These are phyloP conservation scores for Casuarina equisetifolia DNA, from an alignment of 306 rosid genomes.

Conservation along the genomic window DNA sequence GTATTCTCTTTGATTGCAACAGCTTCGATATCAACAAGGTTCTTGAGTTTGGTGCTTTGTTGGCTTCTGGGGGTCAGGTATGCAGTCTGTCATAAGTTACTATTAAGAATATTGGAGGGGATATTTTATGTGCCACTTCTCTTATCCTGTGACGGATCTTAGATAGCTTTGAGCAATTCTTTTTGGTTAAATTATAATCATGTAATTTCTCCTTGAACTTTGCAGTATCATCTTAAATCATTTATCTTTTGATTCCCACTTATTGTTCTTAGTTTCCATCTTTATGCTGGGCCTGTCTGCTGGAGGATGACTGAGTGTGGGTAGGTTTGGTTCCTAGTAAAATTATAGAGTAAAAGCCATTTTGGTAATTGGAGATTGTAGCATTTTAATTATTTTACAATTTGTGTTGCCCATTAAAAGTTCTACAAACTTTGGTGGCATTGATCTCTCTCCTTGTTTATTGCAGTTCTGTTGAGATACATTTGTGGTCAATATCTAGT, in stretches of 20 bases:
- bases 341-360: not conserved
- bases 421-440: not conserved
- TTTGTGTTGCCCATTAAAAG: not conserved
- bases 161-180: not conserved
- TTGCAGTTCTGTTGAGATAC: not conserved
- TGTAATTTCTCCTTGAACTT: not conserved
- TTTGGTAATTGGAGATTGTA: not conserved
- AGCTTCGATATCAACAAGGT: constrained; percentile 92
- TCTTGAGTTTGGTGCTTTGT: constrained; percentile 87
- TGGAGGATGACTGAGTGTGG: not conserved
- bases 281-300: not conserved
- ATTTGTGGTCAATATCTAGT: not conserved
- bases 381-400: not conserved
- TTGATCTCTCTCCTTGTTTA: not conserved
- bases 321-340: not conserved
- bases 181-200: not conserved
- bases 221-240: not conserved
- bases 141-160: not conserved
- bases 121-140: not conserved
- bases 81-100: not conserved
- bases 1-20: constrained; percentile 27
- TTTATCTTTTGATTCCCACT: not conserved
- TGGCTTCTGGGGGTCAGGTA: constrained; percentile 99
- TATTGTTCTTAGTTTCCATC: not conserved
- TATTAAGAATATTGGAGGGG: not conserved